Evolutionary conservation across 1,139 yeast species (phyloP), one percentile per base, ranked within the genome.

Genomic region (Lodderomyces orthopsilosis): DNA sequence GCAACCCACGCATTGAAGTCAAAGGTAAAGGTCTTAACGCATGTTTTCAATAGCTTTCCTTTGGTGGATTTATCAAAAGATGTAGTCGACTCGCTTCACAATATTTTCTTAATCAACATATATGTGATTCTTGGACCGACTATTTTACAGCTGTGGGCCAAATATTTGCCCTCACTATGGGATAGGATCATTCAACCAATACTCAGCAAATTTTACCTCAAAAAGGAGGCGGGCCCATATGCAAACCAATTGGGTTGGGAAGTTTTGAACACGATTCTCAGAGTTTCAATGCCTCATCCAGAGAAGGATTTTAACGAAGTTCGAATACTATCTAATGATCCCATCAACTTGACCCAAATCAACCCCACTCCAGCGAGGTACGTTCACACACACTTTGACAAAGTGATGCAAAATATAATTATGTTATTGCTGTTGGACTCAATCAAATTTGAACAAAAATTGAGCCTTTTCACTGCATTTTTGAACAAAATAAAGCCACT

Each of bases 111-210:
- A 26, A 52, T 67, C 3, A 62, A 69, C 2, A 50, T 69, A n/a
- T 70, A 70, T 51, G 55, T 59, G 28, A 50, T 70, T 39, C 48
- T 68, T 24, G 64, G 63, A 45, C 61, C 61, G 7, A 46, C 51
- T 13, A 49, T 51, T 1, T 50, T 52, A 15, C 58, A 55, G 40
- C 50, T 51, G n/a, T 51, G 56, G 4, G 40, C 51, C 27, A 64
- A 63, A 41, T 58, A 62, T 44, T 49, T 68, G 30, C 63, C 63
- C 38, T 49, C 67, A 5, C 63, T 66, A 37, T 72, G 77, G 77
- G 75, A 70, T 43, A 63, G 58, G 39, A 53, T 72, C 2, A 49
- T 72, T 17, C 66, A 60, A 38, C 70, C 70, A 1, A 55, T 66
- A 0, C 49, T 72, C 28, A 36, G 55, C 13, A 59, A 53, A 35